Base-by-base conservation (phyloP, 306 rosid genomes). In the Acacia melanoxylon region DNA sequence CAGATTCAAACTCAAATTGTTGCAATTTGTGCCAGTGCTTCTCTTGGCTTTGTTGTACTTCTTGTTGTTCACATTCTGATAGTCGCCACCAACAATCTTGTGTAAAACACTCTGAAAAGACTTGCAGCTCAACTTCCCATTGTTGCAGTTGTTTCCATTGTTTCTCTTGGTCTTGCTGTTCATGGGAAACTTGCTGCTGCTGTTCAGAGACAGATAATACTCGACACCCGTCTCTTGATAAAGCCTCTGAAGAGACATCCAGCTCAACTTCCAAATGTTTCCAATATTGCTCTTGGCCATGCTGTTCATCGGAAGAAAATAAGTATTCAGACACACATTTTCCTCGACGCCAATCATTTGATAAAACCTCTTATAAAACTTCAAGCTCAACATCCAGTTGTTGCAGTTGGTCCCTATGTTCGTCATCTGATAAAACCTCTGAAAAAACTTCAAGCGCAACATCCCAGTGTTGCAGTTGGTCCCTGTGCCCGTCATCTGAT, bases 11-110 rank as follows among this genome's bases (percentile, higher is more conserved):
- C 31, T 7, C 49, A 24, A 59, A 74, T 42, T 59, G 52, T 71
- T 83, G 80, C 69, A 54, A 35, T 78, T 87, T 88, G 83, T 54
- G 78, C 80, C 84, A 80, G 44, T 68, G 49, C 73, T 68, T 68
- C 73, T 68, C 73, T 68, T 68, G 49, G 73, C 44, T 40, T 19
- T 20, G 27, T 37, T 40, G 73, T 4, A 40, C 8, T 40, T 63
- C 8, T 40, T 63, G 42, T 63, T 40, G 49, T 10, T 40, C 73
- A 68, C 48, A 85, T 82, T 11, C 37, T 20, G 85, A 69, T 2
- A 11, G 74, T 69, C 20, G 10, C n/a, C 1, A 3, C 2, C 51
- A n/a, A 16, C 74, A 20, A 69, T 22, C 33, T 42, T 11, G 2
- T 41, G 16, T 20, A 40, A 41, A 58, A 31, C 3, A 42, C 46